Conservation (phyloP, 805 yeast species). For the Millerago galiae region DNA sequence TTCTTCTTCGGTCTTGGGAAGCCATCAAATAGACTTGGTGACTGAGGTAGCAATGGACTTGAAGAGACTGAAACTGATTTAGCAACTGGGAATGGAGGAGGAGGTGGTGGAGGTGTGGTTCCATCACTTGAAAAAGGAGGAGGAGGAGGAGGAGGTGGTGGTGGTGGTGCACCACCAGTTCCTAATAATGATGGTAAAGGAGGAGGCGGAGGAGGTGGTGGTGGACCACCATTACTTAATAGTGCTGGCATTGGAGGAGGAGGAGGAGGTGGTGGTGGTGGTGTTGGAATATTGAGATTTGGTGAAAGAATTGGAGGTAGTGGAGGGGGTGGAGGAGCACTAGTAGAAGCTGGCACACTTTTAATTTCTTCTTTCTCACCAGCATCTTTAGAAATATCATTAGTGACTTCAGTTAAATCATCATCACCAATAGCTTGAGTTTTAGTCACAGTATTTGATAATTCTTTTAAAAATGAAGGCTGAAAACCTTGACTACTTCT, state of each 20-base stretch:
- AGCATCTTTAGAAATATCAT: slow-evolving; percentile 1
- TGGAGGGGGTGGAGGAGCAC: not conserved
- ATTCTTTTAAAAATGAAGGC: slow-evolving; percentile 48
- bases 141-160: slow-evolving; percentile 28
- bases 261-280: slow-evolving; percentile 24
- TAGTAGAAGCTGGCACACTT: slow-evolving; percentile 5
- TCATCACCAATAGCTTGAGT: slow-evolving; percentile 20
- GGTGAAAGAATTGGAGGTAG: slow-evolving; percentile 26
- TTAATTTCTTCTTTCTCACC: not conserved
- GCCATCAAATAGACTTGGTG: slow-evolving; percentile 10
- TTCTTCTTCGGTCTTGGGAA: slow-evolving; percentile 33
- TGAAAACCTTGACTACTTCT: slow-evolving; percentile 32
- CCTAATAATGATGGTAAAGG: slow-evolving; percentile 25
- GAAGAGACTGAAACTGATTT: slow-evolving; percentile 13
- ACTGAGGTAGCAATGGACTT: slow-evolving; percentile 15
- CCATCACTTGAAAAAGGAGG: slow-evolving; percentile 17
- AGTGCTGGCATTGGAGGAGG: slow-evolving; percentile 23
- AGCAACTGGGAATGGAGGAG: slow-evolving; percentile 15
- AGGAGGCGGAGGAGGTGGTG: slow-evolving; percentile 28
- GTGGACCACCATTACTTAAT: slow-evolving; percentile 25
- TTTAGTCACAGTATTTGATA: slow-evolving; percentile 42
- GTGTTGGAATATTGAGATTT: slow-evolving; percentile 5
- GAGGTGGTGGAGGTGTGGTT: slow-evolving; percentile 25
- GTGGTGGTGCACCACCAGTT: slow-evolving; percentile 14
- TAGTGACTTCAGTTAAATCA: too few relatives aligned